phyloP scores from a whole-genome alignment of 192 early-diverging fungal genomes.

The Podila minutissima region DNA sequence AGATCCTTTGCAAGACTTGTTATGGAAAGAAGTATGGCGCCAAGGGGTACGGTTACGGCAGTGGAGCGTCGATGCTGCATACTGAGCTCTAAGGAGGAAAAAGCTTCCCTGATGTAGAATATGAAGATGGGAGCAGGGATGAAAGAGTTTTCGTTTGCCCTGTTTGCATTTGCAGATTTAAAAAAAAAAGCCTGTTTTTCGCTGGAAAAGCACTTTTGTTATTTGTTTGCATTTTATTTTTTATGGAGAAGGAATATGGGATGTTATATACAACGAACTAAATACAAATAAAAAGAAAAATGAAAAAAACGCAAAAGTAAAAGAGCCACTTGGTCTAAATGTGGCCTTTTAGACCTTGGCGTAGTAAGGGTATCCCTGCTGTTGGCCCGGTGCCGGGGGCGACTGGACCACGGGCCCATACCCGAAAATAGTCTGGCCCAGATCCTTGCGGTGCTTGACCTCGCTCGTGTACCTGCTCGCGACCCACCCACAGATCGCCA shows the following conservation, averaged over 20 bases:
- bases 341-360: background rate
- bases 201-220: no score
- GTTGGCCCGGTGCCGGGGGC: background rate
- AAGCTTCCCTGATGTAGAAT: no score
- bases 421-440: slow-evolving; percentile 11
- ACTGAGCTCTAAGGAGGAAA: slow-evolving; percentile 35
- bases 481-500: slow-evolving; percentile 35
- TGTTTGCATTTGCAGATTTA: no score
- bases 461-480: slow-evolving; percentile 41
- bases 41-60: slow-evolving; percentile 56
- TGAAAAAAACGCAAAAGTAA: background rate
- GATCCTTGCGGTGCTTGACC: slow-evolving; percentile 23
- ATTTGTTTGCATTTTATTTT: no score
- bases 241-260: background rate
- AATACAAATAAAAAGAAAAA: background rate
- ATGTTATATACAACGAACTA: background rate
- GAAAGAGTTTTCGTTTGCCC: background rate
- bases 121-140: background rate
- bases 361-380: background rate
- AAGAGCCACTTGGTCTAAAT: background rate
- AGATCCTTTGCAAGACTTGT: slow-evolving; percentile 62
- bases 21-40: slow-evolving; percentile 66
- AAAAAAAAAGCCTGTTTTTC: no score
- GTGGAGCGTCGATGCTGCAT: slow-evolving; percentile 53
- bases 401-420: slow-evolving; percentile 14